Percentiles rank a stretch among this genome's conserved stretches.
These are phyloP conservation scores for Cydonia oblonga DNA, from an alignment of 331 rosid genomes.

Conservation along the genomic window DNA sequence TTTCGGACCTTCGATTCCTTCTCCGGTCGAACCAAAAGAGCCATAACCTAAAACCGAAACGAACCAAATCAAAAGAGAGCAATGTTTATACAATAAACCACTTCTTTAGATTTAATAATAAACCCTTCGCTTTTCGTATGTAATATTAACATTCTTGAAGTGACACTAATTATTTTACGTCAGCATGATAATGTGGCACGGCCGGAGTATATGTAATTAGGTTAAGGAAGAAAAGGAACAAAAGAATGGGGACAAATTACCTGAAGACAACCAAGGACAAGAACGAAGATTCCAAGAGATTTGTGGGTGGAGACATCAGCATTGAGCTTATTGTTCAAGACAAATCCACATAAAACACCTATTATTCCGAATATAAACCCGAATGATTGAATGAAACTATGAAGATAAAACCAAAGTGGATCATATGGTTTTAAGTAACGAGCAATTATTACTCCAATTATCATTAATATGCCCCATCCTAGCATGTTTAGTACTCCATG, in stretches of 20 bases:
- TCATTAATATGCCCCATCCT: slow-evolving; percentile 65
- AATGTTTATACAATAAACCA: neutral
- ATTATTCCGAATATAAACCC: slow-evolving; percentile 44
- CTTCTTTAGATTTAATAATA: too few species aligned
- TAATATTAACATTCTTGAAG: too few species aligned
- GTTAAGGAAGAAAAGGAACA: too few species aligned
- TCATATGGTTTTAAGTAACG: slow-evolving; percentile 48
- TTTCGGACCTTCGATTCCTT: slow-evolving; percentile 45
- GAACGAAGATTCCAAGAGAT: slow-evolving; percentile 52
- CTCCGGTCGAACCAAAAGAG: slow-evolving; percentile 46
- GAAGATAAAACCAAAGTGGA: slow-evolving; percentile 60
- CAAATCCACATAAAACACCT: slow-evolving; percentile 45
- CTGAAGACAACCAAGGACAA: slow-evolving; percentile 57
- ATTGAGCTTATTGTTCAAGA: slow-evolving; percentile 26
- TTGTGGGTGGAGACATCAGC: slow-evolving; percentile 38
- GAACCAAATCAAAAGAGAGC: neutral
- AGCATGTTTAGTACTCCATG: slow-evolving; percentile 58
- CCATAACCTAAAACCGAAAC: slow-evolving; percentile 35
- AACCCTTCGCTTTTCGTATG: too few species aligned
- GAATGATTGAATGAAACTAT: slow-evolving; percentile 33
- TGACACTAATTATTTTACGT: too few species aligned
- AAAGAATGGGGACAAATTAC: slow-evolving; percentile 22
- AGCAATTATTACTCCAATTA: slow-evolving; percentile 59
- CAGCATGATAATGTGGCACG: neutral
- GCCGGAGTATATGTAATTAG: neutral